Base-by-base conservation (phyloP, 2,329 filamentous ascomycete genomes). In the Arthrobotrys megalospora region DNA sequence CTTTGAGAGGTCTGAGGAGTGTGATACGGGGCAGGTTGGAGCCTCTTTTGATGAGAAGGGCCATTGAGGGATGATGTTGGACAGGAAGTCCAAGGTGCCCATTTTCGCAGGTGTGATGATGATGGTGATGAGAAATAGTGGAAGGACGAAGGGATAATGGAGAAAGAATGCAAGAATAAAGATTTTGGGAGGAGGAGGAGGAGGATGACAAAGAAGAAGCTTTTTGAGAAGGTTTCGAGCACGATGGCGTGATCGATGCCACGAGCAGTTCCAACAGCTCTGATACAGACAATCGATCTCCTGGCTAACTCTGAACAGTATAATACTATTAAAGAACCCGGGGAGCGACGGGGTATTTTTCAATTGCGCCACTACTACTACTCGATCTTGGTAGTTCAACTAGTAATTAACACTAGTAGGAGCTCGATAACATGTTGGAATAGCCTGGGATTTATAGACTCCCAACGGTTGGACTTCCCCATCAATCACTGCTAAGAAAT, bases 21-120 rank as follows among this genome's bases (percentile, higher is more conserved):
- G 34, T n/a, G 60, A 19, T 21, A 47, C 34, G 16, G 53, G 55
- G 19, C 55, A 60, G 34, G 34, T 60, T 43, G 34, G 55, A 7
- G 36, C 55, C 28, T 60, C 55, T 19, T 69, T 47, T 8, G 66
- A 50, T 34, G 52, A 3, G 47, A 78, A 78, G 2, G 19, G 53
- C 75, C 75, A 78, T 68, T 78, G 67, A 7, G 75, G 36, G 43
- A 63, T 45, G 43, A 78, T 60, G 52, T 19, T 41, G 52, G 67
- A 66, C 5, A 78, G 45, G 34, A 67, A 67, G 47, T 78, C 75
- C 19, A 78, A n/a, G 19, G 60, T 53, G 45, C 75, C 67, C 75
- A 78, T 78, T 63, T 53, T 55, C 19, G 8, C 24, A 12, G 32
- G 24, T 32, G 43, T 45, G 50, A 28, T n/a, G 7, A 36, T 6